phyloP scores from a whole-genome alignment of 1,284 basidiomycete species.

The Melanopsichium pennsylvanicum region DNA sequence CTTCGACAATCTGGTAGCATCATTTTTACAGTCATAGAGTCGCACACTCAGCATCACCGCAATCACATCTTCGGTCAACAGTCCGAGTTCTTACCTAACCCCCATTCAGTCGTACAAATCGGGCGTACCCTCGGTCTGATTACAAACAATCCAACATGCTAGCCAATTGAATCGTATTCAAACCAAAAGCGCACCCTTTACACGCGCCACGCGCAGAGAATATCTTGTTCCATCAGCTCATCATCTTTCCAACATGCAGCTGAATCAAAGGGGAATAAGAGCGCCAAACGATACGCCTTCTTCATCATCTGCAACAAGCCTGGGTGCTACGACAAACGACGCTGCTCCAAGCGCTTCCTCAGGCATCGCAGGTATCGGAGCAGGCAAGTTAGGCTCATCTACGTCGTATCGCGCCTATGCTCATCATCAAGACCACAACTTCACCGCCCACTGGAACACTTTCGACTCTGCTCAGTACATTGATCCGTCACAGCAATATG shows the following conservation, averaged over 20 bases:
- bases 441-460: constrained; percentile 4
- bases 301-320: neutral
- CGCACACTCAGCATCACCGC: no score
- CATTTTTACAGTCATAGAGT: no score
- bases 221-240: neutral
- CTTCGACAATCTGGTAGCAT: no score
- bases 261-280: constrained; percentile 9
- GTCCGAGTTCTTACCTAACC: no score
- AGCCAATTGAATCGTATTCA: no score
- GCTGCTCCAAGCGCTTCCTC: constrained; percentile 6
- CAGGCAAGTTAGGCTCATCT: constrained; percentile 11
- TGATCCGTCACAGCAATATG: constrained; percentile 9
- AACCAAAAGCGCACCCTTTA: no score
- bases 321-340: neutral
- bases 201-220: neutral
- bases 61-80: no score
- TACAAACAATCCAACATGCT: no score
- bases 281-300: neutral
- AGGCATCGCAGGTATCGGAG: constrained; percentile 34
- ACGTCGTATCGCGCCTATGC: constrained; percentile 14
- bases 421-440: constrained; percentile 8
- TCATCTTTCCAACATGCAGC: constrained; percentile 14
- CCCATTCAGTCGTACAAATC: no score
- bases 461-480: constrained; percentile 14
- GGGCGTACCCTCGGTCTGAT: no score